Evolutionary conservation across 1,284 basidiomycete species (phyloP).

Genomic region (Malassezia dermatis): DNA sequence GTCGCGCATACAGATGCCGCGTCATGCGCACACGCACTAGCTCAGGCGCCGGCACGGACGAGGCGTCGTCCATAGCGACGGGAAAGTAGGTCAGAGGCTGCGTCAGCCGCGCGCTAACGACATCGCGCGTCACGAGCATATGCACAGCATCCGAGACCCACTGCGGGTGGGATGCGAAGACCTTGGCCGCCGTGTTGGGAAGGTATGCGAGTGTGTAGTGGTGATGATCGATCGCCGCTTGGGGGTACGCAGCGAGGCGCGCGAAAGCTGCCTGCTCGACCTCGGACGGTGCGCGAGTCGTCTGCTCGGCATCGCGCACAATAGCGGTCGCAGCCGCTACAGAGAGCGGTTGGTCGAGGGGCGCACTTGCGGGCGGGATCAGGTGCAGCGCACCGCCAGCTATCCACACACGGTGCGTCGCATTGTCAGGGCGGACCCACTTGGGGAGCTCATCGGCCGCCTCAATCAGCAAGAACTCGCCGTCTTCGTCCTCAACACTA

Average conservation of each 20-base stretch:
- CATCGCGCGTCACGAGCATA: slow-evolving; percentile 22
- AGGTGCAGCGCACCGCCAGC: slow-evolving; percentile 70
- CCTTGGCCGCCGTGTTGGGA: slow-evolving; percentile 65
- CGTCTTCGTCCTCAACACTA: slow-evolving; percentile 70
- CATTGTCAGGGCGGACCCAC: slow-evolving; percentile 84
- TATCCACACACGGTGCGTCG: slow-evolving; percentile 90
- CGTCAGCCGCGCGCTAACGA: slow-evolving; percentile 56
- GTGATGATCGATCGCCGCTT: slow-evolving; percentile 39
- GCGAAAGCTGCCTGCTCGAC: slow-evolving; percentile 24
- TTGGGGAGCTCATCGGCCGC: slow-evolving; percentile 77
- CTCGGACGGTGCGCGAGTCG: slow-evolving; percentile 54
- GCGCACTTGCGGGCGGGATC: slow-evolving; percentile 61
- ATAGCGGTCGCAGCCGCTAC: slow-evolving; percentile 60
- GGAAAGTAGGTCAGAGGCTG: slow-evolving; percentile 73
- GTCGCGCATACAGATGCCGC: slow-evolving; percentile 62
- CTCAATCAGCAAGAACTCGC: slow-evolving; percentile 91
- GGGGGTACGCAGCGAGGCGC: slow-evolving; percentile 54
- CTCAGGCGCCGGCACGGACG: slow-evolving; percentile 4
- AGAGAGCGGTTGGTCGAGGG: slow-evolving; percentile 52
- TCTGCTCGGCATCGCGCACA: slow-evolving; percentile 54
- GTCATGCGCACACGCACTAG: slow-evolving; percentile 26
- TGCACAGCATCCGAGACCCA: slow-evolving; percentile 4
- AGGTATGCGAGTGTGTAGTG: slow-evolving; percentile 71
- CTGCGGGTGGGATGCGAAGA: slow-evolving; percentile 50
- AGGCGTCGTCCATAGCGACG: not conserved